Base-by-base conservation (phyloP, 2,329 filamentous ascomycete species). In the Alternaria ventricosa region DNA sequence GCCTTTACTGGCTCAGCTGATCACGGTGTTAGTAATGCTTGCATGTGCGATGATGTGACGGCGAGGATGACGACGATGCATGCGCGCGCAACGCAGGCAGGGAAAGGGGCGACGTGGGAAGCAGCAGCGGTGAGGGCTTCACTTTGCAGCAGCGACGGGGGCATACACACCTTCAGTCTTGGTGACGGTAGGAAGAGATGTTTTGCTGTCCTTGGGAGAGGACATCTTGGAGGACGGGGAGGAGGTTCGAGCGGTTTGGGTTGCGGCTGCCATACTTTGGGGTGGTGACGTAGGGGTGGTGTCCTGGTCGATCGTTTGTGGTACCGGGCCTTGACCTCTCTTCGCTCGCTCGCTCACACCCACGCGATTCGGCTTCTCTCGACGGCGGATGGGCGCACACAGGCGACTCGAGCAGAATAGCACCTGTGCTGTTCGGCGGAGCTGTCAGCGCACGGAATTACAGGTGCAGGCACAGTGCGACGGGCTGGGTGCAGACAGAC, bases 181-280 rank as follows among this genome's bases (percentile, higher is more conserved):
- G 54, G 72, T 73, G 61, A 72, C 69, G 57, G 67, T 65, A 61
- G 72, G 67, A 67, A 75, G 72, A 65, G 70, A 71, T 70, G 71
- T 76, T 72, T 79, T 79, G 60, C 65, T 72, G 67, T 79, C 77
- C 67, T 78, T 76, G 60, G 78, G 77, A 20, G 77, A 79, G 73
- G 78, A 76, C 78, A 80, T 80, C 49, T 71, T 80, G 65, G 77
- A 75, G 66, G 72, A 76, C 61, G 73, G 75, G 69, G 76, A 72
- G 71, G 77, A 77, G 66, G 71, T 74, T 71, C 71, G 74, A 59
- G 72, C 70, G 56, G 73, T 71, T 71, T 74, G 73, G 67, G 75
- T 76, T 72, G 75, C 72, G 64, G 76, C 75, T 68, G 77, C 75
- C 74, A 79, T 78, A 64, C 67, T 69, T 67, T 67, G 64, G 67